phyloP scores from a whole-genome alignment of 106 monocot genomes.

The Hemerocallis citrina region DNA sequence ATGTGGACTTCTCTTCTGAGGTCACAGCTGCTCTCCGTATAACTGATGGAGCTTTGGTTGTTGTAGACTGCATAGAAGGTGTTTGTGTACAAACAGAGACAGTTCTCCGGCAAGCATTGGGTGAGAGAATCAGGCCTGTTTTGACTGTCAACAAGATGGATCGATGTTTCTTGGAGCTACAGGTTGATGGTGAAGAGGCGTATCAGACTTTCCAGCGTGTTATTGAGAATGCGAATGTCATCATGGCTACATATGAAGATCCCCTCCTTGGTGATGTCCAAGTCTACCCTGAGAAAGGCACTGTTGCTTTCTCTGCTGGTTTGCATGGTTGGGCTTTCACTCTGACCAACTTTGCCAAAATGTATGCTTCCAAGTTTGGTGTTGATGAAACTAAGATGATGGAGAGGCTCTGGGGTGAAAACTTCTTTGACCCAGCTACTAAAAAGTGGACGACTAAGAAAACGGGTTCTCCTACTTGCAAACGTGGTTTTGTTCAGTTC shows the following conservation, averaged over 20 bases:
- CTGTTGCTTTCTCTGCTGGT: constrained; percentile 31
- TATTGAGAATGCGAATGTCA: constrained; percentile 36
- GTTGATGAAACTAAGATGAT: constrained; percentile 26
- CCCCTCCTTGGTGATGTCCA: constrained; percentile 26
- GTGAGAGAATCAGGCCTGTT: constrained; percentile 28
- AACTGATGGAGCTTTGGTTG: constrained; percentile 38
- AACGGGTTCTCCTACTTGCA: constrained; percentile 15
- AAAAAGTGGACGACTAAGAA: constrained; percentile 19
- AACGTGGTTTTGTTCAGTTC: constrained; percentile 24
- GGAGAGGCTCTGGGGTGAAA: constrained; percentile 30
- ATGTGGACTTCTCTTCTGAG: constrained; percentile 37
- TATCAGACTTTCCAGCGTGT: constrained; percentile 50
- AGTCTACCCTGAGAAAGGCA: constrained; percentile 27
- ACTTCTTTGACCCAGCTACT: constrained; percentile 21
- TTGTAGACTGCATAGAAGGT: constrained; percentile 36
- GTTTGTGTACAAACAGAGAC: constrained; percentile 37
- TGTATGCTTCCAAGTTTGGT: constrained; percentile 25
- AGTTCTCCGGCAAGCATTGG: constrained; percentile 26
- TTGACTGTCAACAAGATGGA: constrained; percentile 37
- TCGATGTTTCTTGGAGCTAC: constrained; percentile 27
- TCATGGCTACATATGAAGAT: constrained; percentile 29
- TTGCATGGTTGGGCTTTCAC: constrained; percentile 26
- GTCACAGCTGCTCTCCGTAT: constrained; percentile 35
- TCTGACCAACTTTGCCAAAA: constrained; percentile 23
- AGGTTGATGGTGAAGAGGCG: constrained; percentile 48